Percentiles rank a stretch among this genome's conserved stretches.
Conservation (phyloP, 2,329 filamentous ascomycete genomes). For the Clonostachys solani region DNA sequence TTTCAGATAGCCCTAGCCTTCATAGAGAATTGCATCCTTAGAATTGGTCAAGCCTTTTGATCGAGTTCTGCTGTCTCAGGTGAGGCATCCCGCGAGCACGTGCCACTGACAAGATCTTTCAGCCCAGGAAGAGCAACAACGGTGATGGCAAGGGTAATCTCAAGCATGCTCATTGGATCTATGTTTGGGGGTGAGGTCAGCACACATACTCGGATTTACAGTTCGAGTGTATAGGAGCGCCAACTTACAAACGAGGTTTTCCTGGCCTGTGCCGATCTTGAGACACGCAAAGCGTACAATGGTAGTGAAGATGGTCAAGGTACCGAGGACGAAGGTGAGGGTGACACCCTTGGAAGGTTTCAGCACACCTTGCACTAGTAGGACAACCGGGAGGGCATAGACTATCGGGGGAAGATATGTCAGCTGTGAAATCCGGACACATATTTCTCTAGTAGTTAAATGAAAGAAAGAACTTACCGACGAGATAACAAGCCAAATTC, state of each 20-base stretch:
- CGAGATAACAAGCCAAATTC: slow-evolving; percentile 23
- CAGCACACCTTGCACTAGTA: slow-evolving; percentile 17
- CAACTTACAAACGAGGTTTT: slow-evolving; percentile 17
- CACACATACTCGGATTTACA: neutral
- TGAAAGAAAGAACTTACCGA: slow-evolving; percentile 8
- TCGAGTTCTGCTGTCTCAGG: too few relatives aligned
- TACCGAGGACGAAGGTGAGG: slow-evolving; percentile 14
- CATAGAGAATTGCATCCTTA: too few relatives aligned
- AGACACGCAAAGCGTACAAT: slow-evolving; percentile 14
- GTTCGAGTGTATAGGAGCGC: neutral
- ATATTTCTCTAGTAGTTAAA: too few relatives aligned
- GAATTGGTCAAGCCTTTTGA: too few relatives aligned
- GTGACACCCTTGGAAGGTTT: slow-evolving; percentile 11
- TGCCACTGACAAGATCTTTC: slow-evolving; percentile 11
- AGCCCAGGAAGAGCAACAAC: slow-evolving; percentile 13
- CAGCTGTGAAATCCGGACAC: neutral
- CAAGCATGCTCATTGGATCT: slow-evolving; percentile 13
- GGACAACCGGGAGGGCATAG: slow-evolving; percentile 20
- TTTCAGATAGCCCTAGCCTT: too few relatives aligned
- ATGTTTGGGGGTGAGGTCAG: neutral
- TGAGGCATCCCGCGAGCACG: too few relatives aligned
- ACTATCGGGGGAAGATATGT: slow-evolving; percentile 9
- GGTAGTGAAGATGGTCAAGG: slow-evolving; percentile 14
- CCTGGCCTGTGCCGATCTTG: slow-evolving; percentile 14
- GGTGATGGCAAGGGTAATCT: slow-evolving; percentile 13